Conservation (phyloP, 2,329 filamentous ascomycete species). For the Epichloe sylvatica region DNA sequence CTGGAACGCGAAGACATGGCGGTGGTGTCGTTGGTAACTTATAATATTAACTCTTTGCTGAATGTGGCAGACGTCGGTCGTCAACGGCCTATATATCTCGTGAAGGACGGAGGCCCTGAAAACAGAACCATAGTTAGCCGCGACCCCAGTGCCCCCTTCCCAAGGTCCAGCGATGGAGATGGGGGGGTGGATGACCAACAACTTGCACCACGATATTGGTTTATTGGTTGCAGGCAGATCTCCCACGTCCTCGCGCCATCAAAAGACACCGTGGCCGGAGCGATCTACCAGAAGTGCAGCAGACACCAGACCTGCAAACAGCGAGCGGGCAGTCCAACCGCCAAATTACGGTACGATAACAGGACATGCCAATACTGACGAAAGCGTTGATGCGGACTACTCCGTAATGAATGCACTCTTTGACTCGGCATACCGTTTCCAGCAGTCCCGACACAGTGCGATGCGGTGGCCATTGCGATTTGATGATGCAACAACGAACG, state of each 20-base stretch:
- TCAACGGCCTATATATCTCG: not conserved
- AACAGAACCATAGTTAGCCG: conserved; percentile 2
- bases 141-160: not conserved
- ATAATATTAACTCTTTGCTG: not conserved
- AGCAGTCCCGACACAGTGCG: conserved; percentile 7
- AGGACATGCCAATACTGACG: not conserved
- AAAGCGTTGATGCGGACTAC: not conserved
- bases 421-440: conserved; percentile 10
- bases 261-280: too few species aligned
- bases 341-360: not conserved
- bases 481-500: not conserved
- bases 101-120: not conserved
- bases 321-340: not conserved
- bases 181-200: not conserved
- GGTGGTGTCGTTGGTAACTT: not conserved
- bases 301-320: not conserved
- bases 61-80: not conserved
- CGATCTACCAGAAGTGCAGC: not conserved
- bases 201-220: too few species aligned
- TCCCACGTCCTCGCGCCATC: too few species aligned
- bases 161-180: not conserved
- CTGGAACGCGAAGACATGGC: not conserved
- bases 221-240: too few species aligned
- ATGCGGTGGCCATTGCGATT: not conserved
- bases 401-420: not conserved